Evolutionary conservation across 805 yeast genomes (phyloP), one percentile per base, ranked within the genome.

Genomic region (Ogataea minuta): DNA sequence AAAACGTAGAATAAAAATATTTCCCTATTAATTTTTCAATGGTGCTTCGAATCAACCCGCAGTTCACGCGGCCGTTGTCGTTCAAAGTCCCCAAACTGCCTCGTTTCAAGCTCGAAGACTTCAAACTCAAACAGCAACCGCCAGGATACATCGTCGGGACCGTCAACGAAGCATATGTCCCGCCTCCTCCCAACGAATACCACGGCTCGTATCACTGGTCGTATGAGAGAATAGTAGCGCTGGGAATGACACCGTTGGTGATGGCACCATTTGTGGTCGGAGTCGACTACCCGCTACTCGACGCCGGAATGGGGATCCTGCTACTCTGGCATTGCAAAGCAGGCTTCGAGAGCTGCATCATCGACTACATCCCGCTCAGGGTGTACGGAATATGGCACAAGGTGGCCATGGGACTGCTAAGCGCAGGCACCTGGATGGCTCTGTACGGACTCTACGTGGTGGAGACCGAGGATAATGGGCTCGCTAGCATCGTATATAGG

Each of bases 201-300:
- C 90, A 88, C 56, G 97, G 98, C 33, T 84, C 95, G 16, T 74
- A 78, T 61, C 98, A 90, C 70, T 91, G 99, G 99, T 70, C 85
- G n/a, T 80, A 81, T 53, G 99, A 91, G 71, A 77, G 86, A 52
- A 55, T 77, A 4, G 66, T 88, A 24, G 72, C 95, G 3, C 61
- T 82, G 12, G 77, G 81, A 9, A 68, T 90, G 60, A 73, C 88
- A 16, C 99, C 99, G 23, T 67, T 91, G 45, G 72, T 80, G 20
- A 73, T 82, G 27, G 67, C 81, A 15, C 96, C 98, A 15, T 76
- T 89, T 50, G 74, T 83, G 26, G 72, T 83, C 32, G 96, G 95
- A 20, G 76, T 82, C 11, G 74, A 76, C 16, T 64, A 77, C 47
- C 70, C 81, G 4, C 83, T 95, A 9, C 67, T 81, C 15, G 99